Base-by-base conservation (phyloP, 257 asterid species). In the Petrea volubilis region DNA sequence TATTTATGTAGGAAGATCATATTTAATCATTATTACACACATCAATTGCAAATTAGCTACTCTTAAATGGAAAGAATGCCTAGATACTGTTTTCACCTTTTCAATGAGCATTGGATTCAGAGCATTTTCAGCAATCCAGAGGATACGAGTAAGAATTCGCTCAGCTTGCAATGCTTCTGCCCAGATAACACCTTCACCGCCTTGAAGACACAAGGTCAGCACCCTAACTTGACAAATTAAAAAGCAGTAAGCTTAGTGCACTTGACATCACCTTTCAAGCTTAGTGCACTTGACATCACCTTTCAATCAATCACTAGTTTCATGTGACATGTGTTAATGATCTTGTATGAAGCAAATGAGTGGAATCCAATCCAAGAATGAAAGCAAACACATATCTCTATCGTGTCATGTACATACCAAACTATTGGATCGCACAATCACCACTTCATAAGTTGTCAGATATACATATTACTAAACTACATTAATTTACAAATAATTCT, bases 81-180 rank as follows among this genome's bases (percentile, higher is more conserved):
- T 21, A 68, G 49, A 36, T 24, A 63, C 25, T 28, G 67, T 47
- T 27, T 36, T 53, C 75, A 93, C 99, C 96, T 85, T 89, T 82
- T 84, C 93, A 64, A 88, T 79, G 67, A 94, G 97, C 64, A 51
- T 84, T 43, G 79, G 81, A 79, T 89, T 94, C 72, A 94, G 75
- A 65, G 97, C 82, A 77, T 91, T 94, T 77, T 91, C 97, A 65
- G 84, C 80, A 77, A 94, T 80, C 97, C 99, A 94, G 41, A 94
- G 67, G 64, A 91, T 82, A 64, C 95, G 99, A 75, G 87, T 79
- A 53, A 91, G 79, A 64, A 83, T 69, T 38, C 83, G 87, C 77
- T 91, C 95, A 62, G 82, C 60, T 63, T 79, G 84, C 86, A 94
- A 81, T 36, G 84, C 88, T 75, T 91, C 89, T 23, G 87, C 88